Evolutionary conservation across 2,329 filamentous ascomycete genomes (phyloP).

Genomic region (Penicillium nordicum): DNA sequence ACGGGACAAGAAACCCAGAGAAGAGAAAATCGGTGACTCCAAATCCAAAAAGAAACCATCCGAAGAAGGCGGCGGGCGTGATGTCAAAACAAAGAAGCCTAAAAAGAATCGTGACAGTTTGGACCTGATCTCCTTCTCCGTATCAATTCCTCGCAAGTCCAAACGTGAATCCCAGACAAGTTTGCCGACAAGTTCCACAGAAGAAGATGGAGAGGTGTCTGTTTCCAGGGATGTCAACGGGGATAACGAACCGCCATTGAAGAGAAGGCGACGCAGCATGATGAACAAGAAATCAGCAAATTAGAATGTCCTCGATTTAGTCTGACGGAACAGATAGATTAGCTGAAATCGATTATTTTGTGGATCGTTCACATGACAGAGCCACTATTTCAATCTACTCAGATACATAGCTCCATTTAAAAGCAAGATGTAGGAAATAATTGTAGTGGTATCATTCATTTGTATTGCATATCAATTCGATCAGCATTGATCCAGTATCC

Average conservation of each 20-base stretch:
- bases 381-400: background rate
- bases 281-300: conserved; percentile 11
- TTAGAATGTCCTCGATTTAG: background rate
- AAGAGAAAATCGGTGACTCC: conserved; percentile 4
- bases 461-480: conserved; percentile 8
- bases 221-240: conserved; percentile 19
- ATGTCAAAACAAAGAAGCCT: conserved; percentile 9
- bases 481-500: conserved; percentile 38
- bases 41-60: conserved; percentile 36
- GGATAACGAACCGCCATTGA: conserved; percentile 34
- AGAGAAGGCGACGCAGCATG: conserved; percentile 33
- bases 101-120: conserved; percentile 16
- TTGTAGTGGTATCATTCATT: conserved; percentile 29
- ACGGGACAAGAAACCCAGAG: background rate
- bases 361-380: background rate
- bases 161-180: background rate
- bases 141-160: conserved; percentile 29
- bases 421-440: background rate
- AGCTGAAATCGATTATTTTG: background rate
- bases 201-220: conserved; percentile 18
- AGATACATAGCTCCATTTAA: background rate
- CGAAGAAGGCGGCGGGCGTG: conserved; percentile 3
- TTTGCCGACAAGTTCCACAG: background rate
- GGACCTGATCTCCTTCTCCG: conserved; percentile 33
- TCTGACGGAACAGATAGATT: background rate